phyloP scores from a whole-genome alignment of 2,329 filamentous ascomycete species.

The Amauroascus niger region DNA sequence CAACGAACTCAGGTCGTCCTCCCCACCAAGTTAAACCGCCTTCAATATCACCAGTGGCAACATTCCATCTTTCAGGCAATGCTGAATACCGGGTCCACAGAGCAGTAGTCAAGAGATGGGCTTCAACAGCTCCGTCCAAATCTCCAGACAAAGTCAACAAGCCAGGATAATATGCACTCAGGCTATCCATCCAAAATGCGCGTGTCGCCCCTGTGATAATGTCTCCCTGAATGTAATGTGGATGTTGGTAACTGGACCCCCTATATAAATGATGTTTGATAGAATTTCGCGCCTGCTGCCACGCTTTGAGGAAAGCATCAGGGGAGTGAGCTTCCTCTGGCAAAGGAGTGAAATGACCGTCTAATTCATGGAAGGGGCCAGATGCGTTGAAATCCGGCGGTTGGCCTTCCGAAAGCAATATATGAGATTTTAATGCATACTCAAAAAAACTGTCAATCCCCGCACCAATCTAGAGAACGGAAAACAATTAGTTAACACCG shows the following conservation, averaged over 20 bases:
- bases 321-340: constrained; percentile 59
- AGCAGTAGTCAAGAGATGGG: constrained; percentile 81
- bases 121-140: constrained; percentile 79
- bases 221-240: constrained; percentile 88
- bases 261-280: constrained; percentile 90
- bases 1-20: constrained; percentile 89
- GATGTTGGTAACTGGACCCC: constrained; percentile 62
- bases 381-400: constrained; percentile 29
- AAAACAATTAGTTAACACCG: constrained; percentile 12
- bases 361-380: constrained; percentile 44
- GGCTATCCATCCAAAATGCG: constrained; percentile 90
- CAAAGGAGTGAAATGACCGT: constrained; percentile 55
- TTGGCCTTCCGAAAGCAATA: constrained; percentile 69
- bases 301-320: constrained; percentile 68
- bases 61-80: constrained; percentile 87
- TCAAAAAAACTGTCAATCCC: constrained; percentile 98
- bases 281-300: constrained; percentile 75
- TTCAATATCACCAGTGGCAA: constrained; percentile 73
- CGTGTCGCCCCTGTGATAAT: constrained; percentile 76
- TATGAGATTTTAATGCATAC: constrained; percentile 89
- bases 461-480: constrained; percentile 58
- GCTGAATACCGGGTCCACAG: constrained; percentile 94
- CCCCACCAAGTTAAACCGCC: constrained; percentile 89
- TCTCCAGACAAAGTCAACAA: constrained; percentile 78
- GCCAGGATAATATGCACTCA: constrained; percentile 91